Evolutionary conservation across 2,329 filamentous ascomycete species (phyloP), one percentile per base, ranked within the genome.

Genomic region (Penicillium olsonii): DNA sequence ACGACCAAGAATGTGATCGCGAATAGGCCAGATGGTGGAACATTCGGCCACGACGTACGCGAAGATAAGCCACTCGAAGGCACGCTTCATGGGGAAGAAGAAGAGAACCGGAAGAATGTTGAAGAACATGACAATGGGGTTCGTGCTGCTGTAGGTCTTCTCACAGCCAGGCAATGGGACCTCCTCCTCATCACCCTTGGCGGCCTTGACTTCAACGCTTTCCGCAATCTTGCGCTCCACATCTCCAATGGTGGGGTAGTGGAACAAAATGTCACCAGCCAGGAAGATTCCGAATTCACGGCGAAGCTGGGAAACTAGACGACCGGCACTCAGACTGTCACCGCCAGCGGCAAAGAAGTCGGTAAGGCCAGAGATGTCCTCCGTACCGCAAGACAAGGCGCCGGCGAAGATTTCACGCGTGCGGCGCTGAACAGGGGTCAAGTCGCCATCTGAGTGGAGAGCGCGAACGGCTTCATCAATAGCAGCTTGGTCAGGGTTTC

Each of bases 311-410:
- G 80, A 81, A 6, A 81, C 66, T 0, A 84, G 70, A 27, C 72
- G 72, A 2, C 80, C 81, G 26, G 80, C 80, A 17, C 71, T 71
- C 39, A 84, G 69, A 29, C 78, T 81, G 56, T 83, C 79, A 15
- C 81, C 79, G 5, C 79, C 79, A 14, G 80, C 68, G 11, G 70
- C 68, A 56, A 81, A 81, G 57, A 82, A 81, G 58, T 81, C 77
- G 0, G 75, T 74, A 2, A 71, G 61, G 0, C 60, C 52, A 1
- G 67, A 58, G 11, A 81, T 66, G 2, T 78, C 73, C 2, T 64
- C 61, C 1, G 66, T 57, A 1, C 68, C 61, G 11, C 74, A 68
- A 3, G 68, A 66, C 10, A 83, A 67, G 2, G 80, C 69, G 2
- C 72, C 62, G 7, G 76, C 74, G 47, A 81, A 81, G 1, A 75